Evolutionary conservation across 208 protist species (phyloP), one percentile per base, ranked within the genome.

Genomic region (Crithidia thermophila): DNA sequence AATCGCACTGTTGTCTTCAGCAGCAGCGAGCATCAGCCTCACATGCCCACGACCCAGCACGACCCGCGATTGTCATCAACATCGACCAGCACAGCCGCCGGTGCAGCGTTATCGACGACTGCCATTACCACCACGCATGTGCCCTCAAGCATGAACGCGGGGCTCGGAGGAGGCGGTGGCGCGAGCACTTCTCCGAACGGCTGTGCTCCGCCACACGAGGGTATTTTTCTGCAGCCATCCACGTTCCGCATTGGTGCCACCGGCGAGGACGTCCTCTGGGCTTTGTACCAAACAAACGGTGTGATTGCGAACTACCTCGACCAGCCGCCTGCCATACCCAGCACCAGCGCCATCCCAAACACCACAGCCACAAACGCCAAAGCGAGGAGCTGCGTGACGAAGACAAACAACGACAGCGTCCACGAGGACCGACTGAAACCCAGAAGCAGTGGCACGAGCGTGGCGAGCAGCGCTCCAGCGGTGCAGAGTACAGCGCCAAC

Each of bases 171-270:
- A n/a, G n/a, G n/a, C n/a, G n/a, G n/a, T n/a, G n/a, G n/a, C n/a
- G n/a, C n/a, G n/a, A n/a, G n/a, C n/a, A n/a, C n/a, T n/a, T n/a
- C n/a, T n/a, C n/a, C n/a, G n/a, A n/a, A n/a, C n/a, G n/a, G n/a
- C n/a, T n/a, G n/a, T n/a, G 37, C 30, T 14, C 50, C 40, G 16
- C 63, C 63, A 1, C 36, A 53, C 27, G 52, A 28, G 7, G 63
- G 63, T 20, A n/a, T 69, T 2, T 69, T 43, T 23, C 52, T 69
- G 6, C 63, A 69, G 36, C 51, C 51, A 16, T 60, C 53, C 27
- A 60, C 63, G 2, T 69, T 69, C 23, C 36, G 52, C 13, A 37
- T 69, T 18, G 51, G 51, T 10, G 63, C 42, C 10, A 61, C 63
- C 11, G 52, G 43, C 14, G 23, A 8, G n/a, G 63, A 69, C 27